A percentile compares a stretch with the other conserved stretches of the same genome.
phyloP scores from a whole-genome alignment of 352 stramenopile genomes.

The Globisporangium canariense region DNA sequence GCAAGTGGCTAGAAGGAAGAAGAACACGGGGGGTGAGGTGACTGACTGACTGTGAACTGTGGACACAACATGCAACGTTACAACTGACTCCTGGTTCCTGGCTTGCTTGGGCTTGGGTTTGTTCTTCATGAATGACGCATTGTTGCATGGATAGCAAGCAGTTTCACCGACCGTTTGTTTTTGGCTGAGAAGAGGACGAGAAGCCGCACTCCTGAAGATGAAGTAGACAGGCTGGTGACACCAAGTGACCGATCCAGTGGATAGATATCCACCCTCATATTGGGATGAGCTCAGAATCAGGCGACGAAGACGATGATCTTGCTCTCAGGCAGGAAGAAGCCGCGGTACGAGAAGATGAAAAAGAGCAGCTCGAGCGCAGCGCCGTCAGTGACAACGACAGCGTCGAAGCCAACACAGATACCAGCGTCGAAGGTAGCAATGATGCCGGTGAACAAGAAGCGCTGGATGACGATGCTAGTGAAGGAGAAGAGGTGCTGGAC shows the following conservation, averaged over 20 bases:
- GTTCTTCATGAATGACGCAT: not conserved
- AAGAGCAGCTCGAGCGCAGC: not conserved
- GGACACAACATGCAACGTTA: not conserved
- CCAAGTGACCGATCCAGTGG: not conserved
- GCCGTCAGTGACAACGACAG: not conserved
- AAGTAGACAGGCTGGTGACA: not conserved
- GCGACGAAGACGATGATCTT: not conserved
- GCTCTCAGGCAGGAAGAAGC: not conserved
- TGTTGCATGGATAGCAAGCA: not conserved
- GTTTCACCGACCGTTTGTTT: constrained; percentile 6
- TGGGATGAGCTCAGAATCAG: not conserved
- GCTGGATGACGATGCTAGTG: not conserved
- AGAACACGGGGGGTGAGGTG: not conserved
- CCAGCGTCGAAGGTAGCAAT: not conserved
- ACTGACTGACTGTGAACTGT: not conserved
- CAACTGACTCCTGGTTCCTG: not conserved
- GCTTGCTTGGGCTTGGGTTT: not conserved
- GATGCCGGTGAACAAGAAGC: not conserved
- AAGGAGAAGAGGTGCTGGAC: constrained; percentile 16
- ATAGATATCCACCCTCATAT: not conserved
- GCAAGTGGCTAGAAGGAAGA: not conserved
- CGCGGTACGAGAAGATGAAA: not conserved
- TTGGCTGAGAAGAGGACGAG: constrained; percentile 1
- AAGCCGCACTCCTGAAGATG: constrained; percentile 6
- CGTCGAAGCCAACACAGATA: not conserved